Evolutionary conservation across 768 basidiomycete genomes (phyloP).

Genomic region (Galerina sulciceps): DNA sequence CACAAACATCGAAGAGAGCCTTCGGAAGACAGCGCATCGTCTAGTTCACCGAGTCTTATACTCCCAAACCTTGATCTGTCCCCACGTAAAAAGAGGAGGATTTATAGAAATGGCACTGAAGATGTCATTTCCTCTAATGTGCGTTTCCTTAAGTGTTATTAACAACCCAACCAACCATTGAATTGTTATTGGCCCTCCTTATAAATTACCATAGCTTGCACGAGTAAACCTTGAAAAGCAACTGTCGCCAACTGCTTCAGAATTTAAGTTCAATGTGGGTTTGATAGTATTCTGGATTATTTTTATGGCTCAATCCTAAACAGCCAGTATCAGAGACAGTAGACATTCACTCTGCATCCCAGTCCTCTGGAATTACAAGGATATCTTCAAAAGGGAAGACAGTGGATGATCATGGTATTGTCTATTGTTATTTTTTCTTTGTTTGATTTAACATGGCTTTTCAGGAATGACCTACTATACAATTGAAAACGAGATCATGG

Average conservation of each 20-base stretch:
- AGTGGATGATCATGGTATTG: background rate
- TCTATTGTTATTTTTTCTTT: too few relatives aligned
- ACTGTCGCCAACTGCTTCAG: constrained; percentile 28
- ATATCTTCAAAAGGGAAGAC: background rate
- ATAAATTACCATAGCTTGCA: background rate
- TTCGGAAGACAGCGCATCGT: background rate
- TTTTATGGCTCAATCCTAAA: too few relatives aligned
- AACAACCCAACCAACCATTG: background rate
- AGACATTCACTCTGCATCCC: background rate
- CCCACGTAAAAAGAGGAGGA: constrained; percentile 19
- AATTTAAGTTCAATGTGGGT: constrained; percentile 9
- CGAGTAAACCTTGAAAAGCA: background rate
- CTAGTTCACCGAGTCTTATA: background rate
- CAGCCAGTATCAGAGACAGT: background rate
- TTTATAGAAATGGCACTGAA: background rate
- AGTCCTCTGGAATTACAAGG: background rate
- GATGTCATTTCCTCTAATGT: background rate
- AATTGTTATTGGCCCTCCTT: background rate
- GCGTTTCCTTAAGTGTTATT: background rate
- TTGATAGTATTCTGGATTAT: background rate
- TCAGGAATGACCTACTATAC: background rate
- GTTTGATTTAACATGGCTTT: background rate
- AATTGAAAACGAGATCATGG: constrained; percentile 31
- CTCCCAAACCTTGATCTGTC: background rate
- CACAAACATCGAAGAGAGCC: background rate